A percentile compares a stretch with the other conserved stretches of the same genome.
These are phyloP conservation scores for Scedosporium boydii DNA, from an alignment of 2,329 filamentous ascomycete genomes.

Conservation along the genomic window DNA sequence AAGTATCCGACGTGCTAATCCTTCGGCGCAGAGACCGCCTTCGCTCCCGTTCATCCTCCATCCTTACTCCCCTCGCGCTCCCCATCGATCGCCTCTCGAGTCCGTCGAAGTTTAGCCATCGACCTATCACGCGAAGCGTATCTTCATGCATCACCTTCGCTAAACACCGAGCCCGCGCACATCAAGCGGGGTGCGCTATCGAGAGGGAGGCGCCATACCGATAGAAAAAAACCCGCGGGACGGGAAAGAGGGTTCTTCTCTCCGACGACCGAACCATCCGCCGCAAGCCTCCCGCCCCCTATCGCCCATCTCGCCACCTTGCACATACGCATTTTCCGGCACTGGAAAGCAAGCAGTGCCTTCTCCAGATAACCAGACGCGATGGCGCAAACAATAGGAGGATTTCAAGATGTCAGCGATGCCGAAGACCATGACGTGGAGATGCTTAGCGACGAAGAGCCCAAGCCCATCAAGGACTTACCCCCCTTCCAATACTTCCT, in stretches of 20 bases:
- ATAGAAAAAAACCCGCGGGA: background rate
- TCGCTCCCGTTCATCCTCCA: background rate
- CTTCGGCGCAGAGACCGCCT: background rate
- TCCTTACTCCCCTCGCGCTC: background rate
- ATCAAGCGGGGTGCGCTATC: slow-evolving; percentile 1
- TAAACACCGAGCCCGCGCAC: slow-evolving; percentile 2
- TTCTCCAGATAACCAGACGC: background rate
- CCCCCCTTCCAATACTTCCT: slow-evolving; percentile 40
- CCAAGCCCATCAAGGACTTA: slow-evolving; percentile 23
- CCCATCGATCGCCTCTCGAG: background rate
- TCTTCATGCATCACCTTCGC: slow-evolving; percentile 3
- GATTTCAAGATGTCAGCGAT: background rate
- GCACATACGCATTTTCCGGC: background rate
- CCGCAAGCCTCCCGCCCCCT: background rate
- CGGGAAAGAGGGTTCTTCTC: background rate
- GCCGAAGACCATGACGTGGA: background rate
- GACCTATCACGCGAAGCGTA: background rate
- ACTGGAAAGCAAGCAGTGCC: background rate
- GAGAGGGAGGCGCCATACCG: background rate
- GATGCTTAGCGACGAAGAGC: slow-evolving; percentile 13
- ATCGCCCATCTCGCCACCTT: background rate
- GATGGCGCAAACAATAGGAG: slow-evolving; percentile 1
- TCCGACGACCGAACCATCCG: background rate
- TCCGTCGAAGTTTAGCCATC: background rate
- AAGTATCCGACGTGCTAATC: background rate